A percentile compares a stretch with the other conserved stretches of the same genome.
phyloP scores from a whole-genome alignment of 257 asterid species.

The Cinchona pubescens region DNA sequence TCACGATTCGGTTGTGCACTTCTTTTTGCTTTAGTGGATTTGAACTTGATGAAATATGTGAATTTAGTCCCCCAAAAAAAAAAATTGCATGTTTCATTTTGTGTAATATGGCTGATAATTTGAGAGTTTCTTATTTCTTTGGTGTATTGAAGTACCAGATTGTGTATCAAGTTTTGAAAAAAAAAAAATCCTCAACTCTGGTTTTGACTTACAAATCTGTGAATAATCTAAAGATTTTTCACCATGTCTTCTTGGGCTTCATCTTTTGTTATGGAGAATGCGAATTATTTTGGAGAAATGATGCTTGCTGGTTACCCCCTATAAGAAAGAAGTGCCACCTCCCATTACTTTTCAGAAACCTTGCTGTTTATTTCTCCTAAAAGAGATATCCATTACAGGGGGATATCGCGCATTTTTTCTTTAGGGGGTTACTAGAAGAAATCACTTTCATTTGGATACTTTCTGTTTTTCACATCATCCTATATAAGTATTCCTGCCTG shows the following conservation, averaged over 20 bases:
- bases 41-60: not conserved
- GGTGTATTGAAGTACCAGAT: constrained; percentile 3
- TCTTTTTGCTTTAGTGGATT: not conserved
- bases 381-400: not conserved
- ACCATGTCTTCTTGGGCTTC: not conserved
- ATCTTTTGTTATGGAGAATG: not conserved
- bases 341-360: not conserved
- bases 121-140: not conserved
- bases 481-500: not conserved
- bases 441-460: too few relatives aligned
- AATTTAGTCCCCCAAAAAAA: not conserved
- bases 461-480: too few relatives aligned
- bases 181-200: not conserved
- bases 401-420: not conserved
- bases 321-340: not conserved
- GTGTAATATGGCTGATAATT: not conserved
- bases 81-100: not conserved
- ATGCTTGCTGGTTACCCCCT: not conserved
- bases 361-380: not conserved
- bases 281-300: not conserved
- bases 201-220: too few relatives aligned
- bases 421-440: not conserved
- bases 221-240: too few relatives aligned
- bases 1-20: not conserved
- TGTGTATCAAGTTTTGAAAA: not conserved